A percentile compares a stretch with the other conserved stretches of the same genome.
Conservation (phyloP, 2,329 filamentous ascomycete species). For the Didymella sp. region DNA sequence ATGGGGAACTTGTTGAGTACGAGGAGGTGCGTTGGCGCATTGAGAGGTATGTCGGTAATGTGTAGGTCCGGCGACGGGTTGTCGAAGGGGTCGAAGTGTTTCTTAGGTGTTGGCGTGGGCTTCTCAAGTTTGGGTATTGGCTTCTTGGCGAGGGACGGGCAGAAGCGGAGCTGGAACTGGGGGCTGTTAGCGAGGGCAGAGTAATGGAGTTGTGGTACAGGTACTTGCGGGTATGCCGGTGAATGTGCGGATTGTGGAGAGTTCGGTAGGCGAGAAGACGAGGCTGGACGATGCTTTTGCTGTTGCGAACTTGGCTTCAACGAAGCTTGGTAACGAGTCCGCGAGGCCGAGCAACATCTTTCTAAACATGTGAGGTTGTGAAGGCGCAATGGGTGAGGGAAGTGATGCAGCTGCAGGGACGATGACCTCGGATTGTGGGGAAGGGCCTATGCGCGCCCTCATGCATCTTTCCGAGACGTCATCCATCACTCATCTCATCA, state of each 20-base stretch:
- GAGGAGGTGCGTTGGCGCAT: constrained; percentile 63
- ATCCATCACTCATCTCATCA: constrained; percentile 3
- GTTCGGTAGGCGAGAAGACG: constrained; percentile 51
- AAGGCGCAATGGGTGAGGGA: constrained; percentile 10
- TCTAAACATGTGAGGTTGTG: constrained; percentile 11
- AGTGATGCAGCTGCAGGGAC: constrained; percentile 1
- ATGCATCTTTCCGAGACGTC: constrained; percentile 10
- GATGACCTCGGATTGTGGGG: constrained; percentile 11
- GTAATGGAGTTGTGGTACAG: constrained; percentile 10
- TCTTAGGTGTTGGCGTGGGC: constrained; percentile 22
- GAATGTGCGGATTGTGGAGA: constrained; percentile 49
- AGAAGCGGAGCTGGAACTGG: constrained; percentile 77
- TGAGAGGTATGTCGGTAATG: constrained; percentile 58
- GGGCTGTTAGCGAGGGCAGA: constrained; percentile 22
- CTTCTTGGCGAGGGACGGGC: constrained; percentile 71
- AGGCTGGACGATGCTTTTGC: constrained; percentile 47
- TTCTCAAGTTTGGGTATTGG: constrained; percentile 57
- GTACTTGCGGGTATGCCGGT: constrained; percentile 48
- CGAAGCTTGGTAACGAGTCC: constrained; percentile 46
- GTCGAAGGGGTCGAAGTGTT: constrained; percentile 67
- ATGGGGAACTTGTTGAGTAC: constrained; percentile 80
- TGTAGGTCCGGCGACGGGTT: constrained; percentile 63
- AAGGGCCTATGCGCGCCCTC: constrained; percentile 3
- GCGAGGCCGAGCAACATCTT: constrained; percentile 45
- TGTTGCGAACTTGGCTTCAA: constrained; percentile 47